A percentile compares a stretch with the other conserved stretches of the same genome.
phyloP scores from a whole-genome alignment of 805 yeast species.

The Lachancea lanzarotensis region DNA sequence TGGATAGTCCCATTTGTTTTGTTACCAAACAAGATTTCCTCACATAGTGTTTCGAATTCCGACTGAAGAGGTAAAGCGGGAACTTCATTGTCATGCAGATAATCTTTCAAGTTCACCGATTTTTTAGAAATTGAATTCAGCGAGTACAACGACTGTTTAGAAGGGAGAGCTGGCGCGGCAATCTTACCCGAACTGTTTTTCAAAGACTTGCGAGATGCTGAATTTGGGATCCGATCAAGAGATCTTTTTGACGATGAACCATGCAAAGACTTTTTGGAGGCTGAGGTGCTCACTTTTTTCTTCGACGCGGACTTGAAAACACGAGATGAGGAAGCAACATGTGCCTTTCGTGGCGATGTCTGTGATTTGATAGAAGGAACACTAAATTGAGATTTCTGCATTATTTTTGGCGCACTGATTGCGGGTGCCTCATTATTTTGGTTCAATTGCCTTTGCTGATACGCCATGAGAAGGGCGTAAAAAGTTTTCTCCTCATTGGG shows the following conservation, averaged over 20 bases:
- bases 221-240: conserved; percentile 3
- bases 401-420: conserved; percentile 21
- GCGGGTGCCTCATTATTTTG: not conserved
- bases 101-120: conserved; percentile 30
- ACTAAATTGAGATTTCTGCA: conserved; percentile 30
- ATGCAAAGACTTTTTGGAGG: conserved; percentile 10
- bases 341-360: conserved; percentile 11
- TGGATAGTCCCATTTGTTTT: conserved; percentile 23
- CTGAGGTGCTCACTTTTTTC: conserved; percentile 10
- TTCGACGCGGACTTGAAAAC: conserved; percentile 23
- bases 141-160: conserved; percentile 31
- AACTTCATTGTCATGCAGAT: conserved; percentile 13
- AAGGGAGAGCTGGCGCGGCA: conserved; percentile 15
- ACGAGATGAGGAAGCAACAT: conserved; percentile 27
- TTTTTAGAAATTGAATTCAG: conserved; percentile 31
- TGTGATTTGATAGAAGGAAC: conserved; percentile 17
- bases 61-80: conserved; percentile 17
- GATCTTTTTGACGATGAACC: conserved; percentile 13
- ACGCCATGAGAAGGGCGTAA: conserved; percentile 66
- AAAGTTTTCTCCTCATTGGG: conserved; percentile 74
- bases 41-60: conserved; percentile 30
- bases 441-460: conserved; percentile 59
- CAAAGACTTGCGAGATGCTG: conserved; percentile 19
- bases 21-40: conserved; percentile 27
- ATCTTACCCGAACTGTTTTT: conserved; percentile 7